Percentiles rank a stretch among this genome's conserved stretches.
phyloP scores from a whole-genome alignment of 164 flowering plant species.

The Vitis amurensis region DNA sequence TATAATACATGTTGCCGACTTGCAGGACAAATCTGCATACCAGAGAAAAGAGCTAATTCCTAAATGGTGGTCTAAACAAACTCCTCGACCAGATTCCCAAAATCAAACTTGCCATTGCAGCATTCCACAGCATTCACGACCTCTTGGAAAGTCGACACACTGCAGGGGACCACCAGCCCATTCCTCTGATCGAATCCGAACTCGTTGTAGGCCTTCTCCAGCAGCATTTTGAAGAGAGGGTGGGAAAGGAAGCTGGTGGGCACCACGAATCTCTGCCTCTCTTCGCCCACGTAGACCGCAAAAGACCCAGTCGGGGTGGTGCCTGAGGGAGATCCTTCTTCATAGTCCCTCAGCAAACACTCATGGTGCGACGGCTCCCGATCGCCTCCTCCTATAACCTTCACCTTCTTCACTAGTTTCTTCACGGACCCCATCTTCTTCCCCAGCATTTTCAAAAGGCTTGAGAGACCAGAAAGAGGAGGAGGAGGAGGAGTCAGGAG shows the following conservation, averaged over 20 bases:
- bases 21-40: background rate
- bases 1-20: too few species aligned
- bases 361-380: slow-evolving; percentile 19
- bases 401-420: slow-evolving; percentile 54
- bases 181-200: slow-evolving; percentile 66
- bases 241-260: slow-evolving; percentile 72
- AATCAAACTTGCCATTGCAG: slow-evolving; percentile 64
- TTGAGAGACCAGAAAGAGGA: background rate
- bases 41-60: background rate
- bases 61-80: slow-evolving; percentile 25
- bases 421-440: slow-evolving; percentile 46
- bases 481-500: background rate
- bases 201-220: slow-evolving; percentile 75
- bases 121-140: slow-evolving; percentile 64
- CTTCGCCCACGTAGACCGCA: slow-evolving; percentile 80
- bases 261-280: slow-evolving; percentile 62
- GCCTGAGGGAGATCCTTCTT: slow-evolving; percentile 17
- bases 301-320: slow-evolving; percentile 60
- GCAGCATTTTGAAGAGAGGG: slow-evolving; percentile 84
- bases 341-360: slow-evolving; percentile 28
- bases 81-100: slow-evolving; percentile 68
- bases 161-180: slow-evolving; percentile 77
- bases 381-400: slow-evolving; percentile 18
- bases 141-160: slow-evolving; percentile 65
- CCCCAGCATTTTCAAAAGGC: slow-evolving; percentile 32